A percentile compares a stretch with the other conserved stretches of the same genome.
phyloP scores from a whole-genome alignment of 768 basidiomycete species.

The Gloeostereum incarnatum region DNA sequence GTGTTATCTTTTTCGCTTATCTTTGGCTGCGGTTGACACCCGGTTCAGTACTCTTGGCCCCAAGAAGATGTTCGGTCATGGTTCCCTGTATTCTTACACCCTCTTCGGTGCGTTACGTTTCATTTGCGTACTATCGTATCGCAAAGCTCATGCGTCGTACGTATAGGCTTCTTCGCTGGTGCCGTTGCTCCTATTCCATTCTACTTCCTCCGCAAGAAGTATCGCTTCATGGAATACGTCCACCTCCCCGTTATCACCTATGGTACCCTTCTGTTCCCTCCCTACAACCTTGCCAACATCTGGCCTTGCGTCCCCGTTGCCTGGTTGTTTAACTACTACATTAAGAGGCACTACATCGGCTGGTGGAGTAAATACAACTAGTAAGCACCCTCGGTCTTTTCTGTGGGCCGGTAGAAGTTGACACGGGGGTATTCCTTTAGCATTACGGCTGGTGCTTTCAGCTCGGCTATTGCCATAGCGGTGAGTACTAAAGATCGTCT shows the following conservation, averaged over 20 bases:
- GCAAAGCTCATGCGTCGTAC: too few relatives aligned
- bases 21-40: conserved; percentile 24
- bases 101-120: too few relatives aligned
- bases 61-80: conserved; percentile 22
- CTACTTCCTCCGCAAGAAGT: conserved; percentile 19
- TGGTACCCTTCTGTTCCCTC: conserved; percentile 14
- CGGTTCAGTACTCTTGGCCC: conserved; percentile 29
- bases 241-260: conserved; percentile 20
- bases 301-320: conserved; percentile 15
- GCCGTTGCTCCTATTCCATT: conserved; percentile 21
- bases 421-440: not conserved
- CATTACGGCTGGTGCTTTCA: conserved; percentile 22
- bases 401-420: not conserved
- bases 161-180: conserved; percentile 29
- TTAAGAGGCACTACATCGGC: conserved; percentile 14
- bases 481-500: too few relatives aligned
- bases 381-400: conserved; percentile 3
- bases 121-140: too few relatives aligned
- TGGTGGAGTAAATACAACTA: conserved; percentile 23
- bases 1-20: too few relatives aligned
- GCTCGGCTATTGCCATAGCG: too few relatives aligned
- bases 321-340: conserved; percentile 15
- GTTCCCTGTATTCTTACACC: conserved; percentile 23
- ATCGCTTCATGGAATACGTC: conserved; percentile 18
- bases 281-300: conserved; percentile 12